These are phyloP conservation scores for Cladosporium sp. DNA, from an alignment of 2,329 filamentous ascomycete genomes.

Conservation along the genomic window DNA sequence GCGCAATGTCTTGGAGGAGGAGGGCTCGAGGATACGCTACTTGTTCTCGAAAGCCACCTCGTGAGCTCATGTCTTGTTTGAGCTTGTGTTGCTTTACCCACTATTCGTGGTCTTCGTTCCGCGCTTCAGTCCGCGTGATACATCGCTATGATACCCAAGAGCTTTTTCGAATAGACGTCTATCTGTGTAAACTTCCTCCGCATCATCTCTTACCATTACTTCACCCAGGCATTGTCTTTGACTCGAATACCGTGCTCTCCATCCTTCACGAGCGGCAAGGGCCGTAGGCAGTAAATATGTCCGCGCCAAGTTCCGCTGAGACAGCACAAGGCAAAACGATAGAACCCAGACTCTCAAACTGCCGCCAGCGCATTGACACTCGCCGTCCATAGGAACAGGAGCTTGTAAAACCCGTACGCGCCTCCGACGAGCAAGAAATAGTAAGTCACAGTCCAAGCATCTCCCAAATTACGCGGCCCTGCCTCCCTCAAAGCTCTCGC, in stretches of 20 bases:
- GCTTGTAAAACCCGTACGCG: conserved; percentile 67
- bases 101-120: not conserved
- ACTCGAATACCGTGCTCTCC: not conserved
- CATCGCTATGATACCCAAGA: not conserved
- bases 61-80: not conserved
- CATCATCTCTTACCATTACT: not conserved
- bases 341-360: conserved; percentile 12
- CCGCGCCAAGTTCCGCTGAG: not conserved
- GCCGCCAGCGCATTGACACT: conserved; percentile 53
- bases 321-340: not conserved
- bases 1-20: conserved; percentile 49
- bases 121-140: not conserved
- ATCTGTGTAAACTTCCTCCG: not conserved
- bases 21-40: conserved; percentile 48
- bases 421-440: conserved; percentile 75
- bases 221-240: not conserved
- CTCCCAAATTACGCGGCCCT: conserved; percentile 35
- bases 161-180: not conserved
- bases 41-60: conserved; percentile 49
- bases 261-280: not conserved
- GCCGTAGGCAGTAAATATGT: not conserved
- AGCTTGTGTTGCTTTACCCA: not conserved
- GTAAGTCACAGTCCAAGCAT: conserved; percentile 73
- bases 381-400: conserved; percentile 71
- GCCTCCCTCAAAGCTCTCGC: conserved; percentile 28